phyloP scores from a whole-genome alignment of 192 early-diverging fungal genomes.

The Haplosporangium gracile region DNA sequence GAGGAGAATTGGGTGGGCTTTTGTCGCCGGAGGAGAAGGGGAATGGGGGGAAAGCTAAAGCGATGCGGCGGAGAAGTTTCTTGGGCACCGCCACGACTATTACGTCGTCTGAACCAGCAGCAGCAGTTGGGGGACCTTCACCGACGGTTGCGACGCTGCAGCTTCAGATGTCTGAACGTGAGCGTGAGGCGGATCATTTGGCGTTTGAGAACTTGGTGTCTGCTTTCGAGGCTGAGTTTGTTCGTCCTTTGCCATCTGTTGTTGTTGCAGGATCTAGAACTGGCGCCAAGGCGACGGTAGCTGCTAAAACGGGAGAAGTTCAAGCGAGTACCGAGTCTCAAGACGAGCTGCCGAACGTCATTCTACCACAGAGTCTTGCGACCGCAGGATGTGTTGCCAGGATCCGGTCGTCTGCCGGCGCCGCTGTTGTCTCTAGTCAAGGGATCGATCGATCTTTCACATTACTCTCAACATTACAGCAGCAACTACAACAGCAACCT shows the following conservation, averaged over 20 bases:
- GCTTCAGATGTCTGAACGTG: slow-evolving; percentile 13
- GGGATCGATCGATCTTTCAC: background rate
- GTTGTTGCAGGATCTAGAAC: background rate
- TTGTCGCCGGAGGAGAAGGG: slow-evolving; percentile 11
- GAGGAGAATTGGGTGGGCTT: background rate
- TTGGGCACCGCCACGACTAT: background rate
- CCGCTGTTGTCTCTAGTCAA: background rate
- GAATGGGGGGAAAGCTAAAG: slow-evolving; percentile 18
- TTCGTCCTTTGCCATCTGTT: background rate
- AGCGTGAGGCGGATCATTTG: slow-evolving; percentile 13
- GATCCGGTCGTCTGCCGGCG: background rate
- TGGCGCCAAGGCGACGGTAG: background rate
- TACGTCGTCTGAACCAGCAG: background rate
- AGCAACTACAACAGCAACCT: background rate
- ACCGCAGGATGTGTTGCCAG: background rate
- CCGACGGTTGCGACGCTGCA: background rate
- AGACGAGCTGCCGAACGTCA: background rate
- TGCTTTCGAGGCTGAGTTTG: slow-evolving; percentile 30
- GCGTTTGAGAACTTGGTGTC: slow-evolving; percentile 47
- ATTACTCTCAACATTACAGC: background rate
- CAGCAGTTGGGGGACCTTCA: background rate
- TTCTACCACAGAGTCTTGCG: background rate
- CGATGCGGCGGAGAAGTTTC: slow-evolving; percentile 18
- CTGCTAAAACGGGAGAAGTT: background rate
- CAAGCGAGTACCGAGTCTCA: background rate